Evolutionary conservation across 2,329 filamentous ascomycete species (phyloP).

Genomic region (Nectriaceae sp.): DNA sequence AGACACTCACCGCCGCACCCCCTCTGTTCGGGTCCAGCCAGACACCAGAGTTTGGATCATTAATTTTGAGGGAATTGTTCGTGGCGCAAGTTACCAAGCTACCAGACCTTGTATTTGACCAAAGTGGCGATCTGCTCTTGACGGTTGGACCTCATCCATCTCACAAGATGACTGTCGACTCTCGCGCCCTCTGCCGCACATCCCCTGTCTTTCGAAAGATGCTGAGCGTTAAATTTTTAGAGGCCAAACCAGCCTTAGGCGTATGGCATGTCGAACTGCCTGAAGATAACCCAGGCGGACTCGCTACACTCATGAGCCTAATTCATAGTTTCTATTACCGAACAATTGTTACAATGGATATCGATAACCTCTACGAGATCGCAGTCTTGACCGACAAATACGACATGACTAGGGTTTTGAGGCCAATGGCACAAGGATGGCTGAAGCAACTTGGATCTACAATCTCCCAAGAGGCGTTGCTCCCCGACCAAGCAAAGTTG

Average conservation of each 20-base stretch:
- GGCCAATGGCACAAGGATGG: slow-evolving; percentile 16
- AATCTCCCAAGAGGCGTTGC: too few species aligned
- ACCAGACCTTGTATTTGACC: slow-evolving; percentile 1
- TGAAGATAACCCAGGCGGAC: slow-evolving; percentile 1
- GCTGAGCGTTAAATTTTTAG: slow-evolving; percentile 3
- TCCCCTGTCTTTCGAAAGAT: slow-evolving; percentile 10
- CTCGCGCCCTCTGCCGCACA: neutral
- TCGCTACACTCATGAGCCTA: slow-evolving; percentile 8
- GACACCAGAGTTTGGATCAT: too few species aligned
- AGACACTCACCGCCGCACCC: too few species aligned
- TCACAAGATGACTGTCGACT: slow-evolving; percentile 7
- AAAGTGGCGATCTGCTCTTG: neutral
- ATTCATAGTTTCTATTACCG: neutral
- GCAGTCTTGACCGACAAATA: slow-evolving; percentile 19
- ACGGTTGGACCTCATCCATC: neutral
- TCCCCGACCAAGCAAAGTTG: slow-evolving; percentile 1
- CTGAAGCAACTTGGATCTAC: neutral
- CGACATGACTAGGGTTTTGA: slow-evolving; percentile 12
- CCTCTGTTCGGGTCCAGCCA: too few species aligned
- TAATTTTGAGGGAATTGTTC: too few species aligned
- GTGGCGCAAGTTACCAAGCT: too few species aligned
- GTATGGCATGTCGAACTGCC: slow-evolving; percentile 10
- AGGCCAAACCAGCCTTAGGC: neutral
- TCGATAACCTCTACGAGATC: slow-evolving; percentile 5
- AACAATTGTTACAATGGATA: neutral